These are phyloP conservation scores for Dendrocalamus latiflorus DNA, from an alignment of 202 grass and related monocot genomes.

Conservation along the genomic window DNA sequence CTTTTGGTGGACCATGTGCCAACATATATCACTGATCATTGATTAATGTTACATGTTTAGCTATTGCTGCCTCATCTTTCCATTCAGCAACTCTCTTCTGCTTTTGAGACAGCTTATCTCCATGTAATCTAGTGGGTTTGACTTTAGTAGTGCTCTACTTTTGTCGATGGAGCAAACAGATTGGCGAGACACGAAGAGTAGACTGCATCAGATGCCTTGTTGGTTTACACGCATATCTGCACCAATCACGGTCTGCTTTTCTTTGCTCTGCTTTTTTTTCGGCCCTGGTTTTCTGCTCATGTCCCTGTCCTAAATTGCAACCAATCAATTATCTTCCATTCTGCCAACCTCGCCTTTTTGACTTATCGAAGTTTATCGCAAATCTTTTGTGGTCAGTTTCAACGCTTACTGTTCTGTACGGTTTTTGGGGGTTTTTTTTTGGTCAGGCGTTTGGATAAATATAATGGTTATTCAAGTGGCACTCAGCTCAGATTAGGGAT, in stretches of 20 bases:
- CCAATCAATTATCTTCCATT: slow-evolving; percentile 42
- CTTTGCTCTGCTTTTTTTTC: neutral
- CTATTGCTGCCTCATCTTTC: neutral
- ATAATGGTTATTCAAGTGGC: slow-evolving; percentile 22
- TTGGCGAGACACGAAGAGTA: slow-evolving; percentile 8
- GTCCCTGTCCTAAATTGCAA: slow-evolving; percentile 35
- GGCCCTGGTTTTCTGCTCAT: slow-evolving; percentile 17
- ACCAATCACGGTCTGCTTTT: slow-evolving; percentile 36
- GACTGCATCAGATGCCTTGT: slow-evolving; percentile 47
- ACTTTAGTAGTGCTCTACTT: slow-evolving; percentile 27
- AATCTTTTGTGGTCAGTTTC: slow-evolving; percentile 13
- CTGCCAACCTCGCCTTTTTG: slow-evolving; percentile 39
- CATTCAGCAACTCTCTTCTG: neutral
- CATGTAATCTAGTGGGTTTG: slow-evolving; percentile 39
- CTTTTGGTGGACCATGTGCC: neutral
- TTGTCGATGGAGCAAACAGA: slow-evolving; percentile 29
- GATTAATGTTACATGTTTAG: neutral
- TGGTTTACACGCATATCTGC: slow-evolving; percentile 43
- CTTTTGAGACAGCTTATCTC: slow-evolving; percentile 23
- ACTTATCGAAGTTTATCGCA: slow-evolving; percentile 42
- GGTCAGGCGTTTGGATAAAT: neutral
- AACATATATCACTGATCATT: neutral
- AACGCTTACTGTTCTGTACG: neutral
- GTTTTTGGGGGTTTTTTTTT: neutral
- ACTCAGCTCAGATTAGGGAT: neutral